Base-by-base conservation (phyloP, 1,139 yeast species). In the Debaryomyces sp. region DNA sequence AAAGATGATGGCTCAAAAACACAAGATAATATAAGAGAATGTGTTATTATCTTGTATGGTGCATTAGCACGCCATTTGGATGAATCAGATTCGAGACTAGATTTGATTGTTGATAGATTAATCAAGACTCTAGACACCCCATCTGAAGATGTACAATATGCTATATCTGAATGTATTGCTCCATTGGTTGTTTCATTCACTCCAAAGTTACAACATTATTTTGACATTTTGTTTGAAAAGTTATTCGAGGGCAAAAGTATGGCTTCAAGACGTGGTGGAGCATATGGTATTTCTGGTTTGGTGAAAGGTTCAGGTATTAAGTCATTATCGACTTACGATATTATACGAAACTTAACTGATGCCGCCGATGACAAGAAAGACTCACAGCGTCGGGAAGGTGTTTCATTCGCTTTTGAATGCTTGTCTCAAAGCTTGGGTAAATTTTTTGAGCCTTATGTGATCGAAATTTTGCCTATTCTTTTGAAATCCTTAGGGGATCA, bases 271-370 rank as follows among this genome's bases (percentile, higher is more conserved):
- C 81, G 94, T 57, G 99, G 99, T 61, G 95, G 97, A 1, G 98
- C 99, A 1, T 91, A 89, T 68, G 99, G 98, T 67, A 80, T 94
- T 57, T 89, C 98, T 8, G 99, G 99, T 53, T 70, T 94, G 42
- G 95, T 89, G 10, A 87, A 89, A 62, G 99, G 99, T 51, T 80
- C 83, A 26, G 99, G 98, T 54, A 84, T 95, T 48, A 78, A 83
- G 49, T 78, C 96, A 0, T 71, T 94, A 47, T 78, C 90, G 4
- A 86, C 87, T 43, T 85, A 80, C 61, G 96, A 89, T 59, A 77
- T 94, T 40, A 84, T 91, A 50, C 78, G 97, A 52, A 80, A 79
- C 36, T 71, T 94, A 55, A 78, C 82, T n/a, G 94, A 87, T 46
- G 97, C 96, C 17, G 81, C 95, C 10, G 98, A 92, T 53, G 96